A percentile compares a stretch with the other conserved stretches of the same genome.
Conservation (phyloP, 306 rosid species). For the Sphenostylis stenocarpa region DNA sequence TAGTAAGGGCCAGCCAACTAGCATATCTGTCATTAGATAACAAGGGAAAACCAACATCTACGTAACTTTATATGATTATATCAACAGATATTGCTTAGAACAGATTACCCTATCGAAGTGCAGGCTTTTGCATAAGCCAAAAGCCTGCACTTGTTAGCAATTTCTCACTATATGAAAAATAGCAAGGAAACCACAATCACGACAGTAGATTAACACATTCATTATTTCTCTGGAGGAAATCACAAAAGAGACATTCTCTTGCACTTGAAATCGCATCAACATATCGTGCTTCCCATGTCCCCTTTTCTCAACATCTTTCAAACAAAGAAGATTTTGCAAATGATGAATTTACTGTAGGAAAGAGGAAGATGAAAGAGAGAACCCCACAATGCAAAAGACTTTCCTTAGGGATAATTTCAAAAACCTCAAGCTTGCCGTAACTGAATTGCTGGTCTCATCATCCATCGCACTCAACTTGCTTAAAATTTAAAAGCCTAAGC, state of each 20-base stretch:
- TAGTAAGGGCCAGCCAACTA: neutral
- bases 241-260: neutral
- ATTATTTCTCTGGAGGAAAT: neutral
- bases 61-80: neutral
- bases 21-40: neutral
- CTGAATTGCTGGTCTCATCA: neutral
- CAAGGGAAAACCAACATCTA: slow-evolving; percentile 2
- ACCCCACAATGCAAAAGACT: neutral
- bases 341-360: neutral
- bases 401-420: neutral
- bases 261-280: neutral
- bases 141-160: neutral
- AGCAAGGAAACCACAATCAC: neutral
- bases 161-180: neutral
- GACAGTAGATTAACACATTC: neutral
- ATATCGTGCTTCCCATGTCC: neutral
- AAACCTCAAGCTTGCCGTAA: neutral
- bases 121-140: neutral
- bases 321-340: neutral
- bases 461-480: slow-evolving; percentile 11
- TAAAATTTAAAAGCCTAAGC: neutral
- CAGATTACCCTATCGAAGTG: neutral
- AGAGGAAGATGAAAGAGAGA: neutral
- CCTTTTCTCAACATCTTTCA: neutral
- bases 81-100: neutral